Conservation (phyloP, 305 asterid genomes). For the Fraxinus platypoda region DNA sequence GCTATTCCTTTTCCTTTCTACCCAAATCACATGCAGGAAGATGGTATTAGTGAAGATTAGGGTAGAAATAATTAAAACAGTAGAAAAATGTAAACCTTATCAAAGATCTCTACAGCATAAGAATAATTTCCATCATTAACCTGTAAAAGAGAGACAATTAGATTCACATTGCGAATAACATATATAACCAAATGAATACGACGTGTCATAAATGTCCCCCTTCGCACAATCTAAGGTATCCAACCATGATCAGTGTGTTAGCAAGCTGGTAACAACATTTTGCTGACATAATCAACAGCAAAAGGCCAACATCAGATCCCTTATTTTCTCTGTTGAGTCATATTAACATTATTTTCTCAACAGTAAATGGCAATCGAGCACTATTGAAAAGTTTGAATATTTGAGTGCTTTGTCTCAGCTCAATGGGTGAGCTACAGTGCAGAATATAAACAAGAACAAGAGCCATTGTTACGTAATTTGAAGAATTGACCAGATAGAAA, state of each 20-base stretch:
- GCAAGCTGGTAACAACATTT: constrained; percentile 1
- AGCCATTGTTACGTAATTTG: background rate
- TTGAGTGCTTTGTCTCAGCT: background rate
- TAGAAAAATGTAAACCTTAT: constrained; percentile 57
- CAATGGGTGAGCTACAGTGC: background rate
- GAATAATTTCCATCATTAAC: constrained; percentile 94
- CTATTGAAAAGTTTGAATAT: background rate
- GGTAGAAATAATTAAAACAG: constrained; percentile 12
- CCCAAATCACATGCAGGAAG: constrained; percentile 23
- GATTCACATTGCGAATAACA: constrained; percentile 18
- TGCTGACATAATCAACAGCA: constrained; percentile 9
- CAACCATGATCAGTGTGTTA: constrained; percentile 21
- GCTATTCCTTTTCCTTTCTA: constrained; percentile 20
- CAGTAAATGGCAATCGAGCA: background rate
- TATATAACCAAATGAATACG: background rate
- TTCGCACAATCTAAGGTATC: constrained; percentile 9
- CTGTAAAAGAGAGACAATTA: constrained; percentile 48
- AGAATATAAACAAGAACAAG: background rate
- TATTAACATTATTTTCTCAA: background rate
- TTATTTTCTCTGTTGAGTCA: constrained; percentile 4
- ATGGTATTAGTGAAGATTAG: constrained; percentile 17
- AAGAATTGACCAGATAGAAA: constrained; percentile 8
- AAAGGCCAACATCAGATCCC: constrained; percentile 6
- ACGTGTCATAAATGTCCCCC: background rate
- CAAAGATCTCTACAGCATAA: constrained; percentile 84